These are phyloP conservation scores for Aspergillus aculeatus DNA, from an alignment of 2,329 filamentous ascomycete species.

Conservation along the genomic window DNA sequence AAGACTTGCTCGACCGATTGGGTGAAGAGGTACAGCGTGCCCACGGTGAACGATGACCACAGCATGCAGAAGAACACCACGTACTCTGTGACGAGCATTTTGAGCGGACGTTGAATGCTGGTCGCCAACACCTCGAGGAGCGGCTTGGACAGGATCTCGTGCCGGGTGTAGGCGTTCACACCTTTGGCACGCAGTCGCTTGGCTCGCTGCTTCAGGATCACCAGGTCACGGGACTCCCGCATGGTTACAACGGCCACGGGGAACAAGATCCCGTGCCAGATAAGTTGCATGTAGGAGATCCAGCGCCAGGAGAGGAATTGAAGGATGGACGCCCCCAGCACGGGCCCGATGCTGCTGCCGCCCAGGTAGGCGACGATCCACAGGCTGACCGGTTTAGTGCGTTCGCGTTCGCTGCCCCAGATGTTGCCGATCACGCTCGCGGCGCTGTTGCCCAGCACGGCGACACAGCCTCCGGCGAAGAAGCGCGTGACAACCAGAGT, in stretches of 20 bases:
- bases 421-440: constrained; percentile 33
- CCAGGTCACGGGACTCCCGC: constrained; percentile 42
- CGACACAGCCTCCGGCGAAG: constrained; percentile 45
- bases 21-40: constrained; percentile 46
- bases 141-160: constrained; percentile 40
- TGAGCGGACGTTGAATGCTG: constrained; percentile 38
- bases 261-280: constrained; percentile 38
- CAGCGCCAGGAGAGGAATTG: constrained; percentile 20
- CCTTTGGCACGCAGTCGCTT: constrained; percentile 35
- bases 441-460: constrained; percentile 40
- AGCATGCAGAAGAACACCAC: constrained; percentile 45
- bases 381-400: constrained; percentile 41
- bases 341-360: constrained; percentile 46
- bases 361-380: constrained; percentile 44
- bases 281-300: constrained; percentile 37
- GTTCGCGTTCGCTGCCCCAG: constrained; percentile 31
- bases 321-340: constrained; percentile 42
- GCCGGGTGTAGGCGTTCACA: constrained; percentile 25
- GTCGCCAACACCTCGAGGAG: constrained; percentile 29
- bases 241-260: constrained; percentile 42
- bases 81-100: constrained; percentile 44
- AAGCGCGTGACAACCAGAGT: constrained; percentile 46
- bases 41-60: constrained; percentile 47
- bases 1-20: constrained; percentile 46
- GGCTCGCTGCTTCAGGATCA: constrained; percentile 40